Percentiles rank a stretch among this genome's conserved stretches.
Evolutionary conservation across 768 basidiomycete species (phyloP).

Genomic region (Lepiota brunneoincarnata): DNA sequence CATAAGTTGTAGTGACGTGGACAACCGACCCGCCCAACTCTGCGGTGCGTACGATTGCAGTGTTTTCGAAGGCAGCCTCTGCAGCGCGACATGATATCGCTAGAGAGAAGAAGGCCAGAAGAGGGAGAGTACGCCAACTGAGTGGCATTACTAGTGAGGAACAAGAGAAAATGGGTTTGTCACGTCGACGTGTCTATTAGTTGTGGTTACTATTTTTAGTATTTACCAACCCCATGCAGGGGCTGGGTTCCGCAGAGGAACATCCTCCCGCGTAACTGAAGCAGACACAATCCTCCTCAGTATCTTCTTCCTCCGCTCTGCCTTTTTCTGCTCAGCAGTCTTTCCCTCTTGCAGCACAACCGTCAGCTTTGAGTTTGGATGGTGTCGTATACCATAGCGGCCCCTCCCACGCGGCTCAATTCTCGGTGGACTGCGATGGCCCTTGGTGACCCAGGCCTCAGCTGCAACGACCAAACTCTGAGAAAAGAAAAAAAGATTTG

Average conservation of each 20-base stretch:
- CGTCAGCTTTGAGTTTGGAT: constrained; percentile 71
- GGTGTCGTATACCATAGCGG: constrained; percentile 72
- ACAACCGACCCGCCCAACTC: constrained; percentile 90
- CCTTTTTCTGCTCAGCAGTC: constrained; percentile 65
- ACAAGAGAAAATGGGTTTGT: constrained; percentile 7
- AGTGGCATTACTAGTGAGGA: constrained; percentile 37
- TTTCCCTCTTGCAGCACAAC: constrained; percentile 82
- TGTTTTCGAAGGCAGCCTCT: constrained; percentile 75
- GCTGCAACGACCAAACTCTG: constrained; percentile 41
- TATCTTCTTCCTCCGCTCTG: constrained; percentile 60
- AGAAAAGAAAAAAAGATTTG: neutral
- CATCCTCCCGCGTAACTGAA: constrained; percentile 74
- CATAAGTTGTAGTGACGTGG: constrained; percentile 86
- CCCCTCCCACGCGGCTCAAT: constrained; percentile 85
- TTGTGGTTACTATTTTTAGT: constrained; percentile 17
- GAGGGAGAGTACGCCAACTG: constrained; percentile 43
- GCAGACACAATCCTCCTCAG: constrained; percentile 80
- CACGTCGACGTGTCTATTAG: constrained; percentile 27
- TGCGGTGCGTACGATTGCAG: constrained; percentile 82
- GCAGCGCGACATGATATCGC: constrained; percentile 28
- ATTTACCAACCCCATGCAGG: constrained; percentile 78
- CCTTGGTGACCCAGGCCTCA: constrained; percentile 94
- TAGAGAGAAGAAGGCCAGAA: constrained; percentile 40
- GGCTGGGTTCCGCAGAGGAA: constrained; percentile 70
- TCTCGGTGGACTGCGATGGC: constrained; percentile 55